Evolutionary conservation across 2,329 filamentous ascomycete genomes (phyloP).

Genomic region (Tolypocladium cylindrosporum): DNA sequence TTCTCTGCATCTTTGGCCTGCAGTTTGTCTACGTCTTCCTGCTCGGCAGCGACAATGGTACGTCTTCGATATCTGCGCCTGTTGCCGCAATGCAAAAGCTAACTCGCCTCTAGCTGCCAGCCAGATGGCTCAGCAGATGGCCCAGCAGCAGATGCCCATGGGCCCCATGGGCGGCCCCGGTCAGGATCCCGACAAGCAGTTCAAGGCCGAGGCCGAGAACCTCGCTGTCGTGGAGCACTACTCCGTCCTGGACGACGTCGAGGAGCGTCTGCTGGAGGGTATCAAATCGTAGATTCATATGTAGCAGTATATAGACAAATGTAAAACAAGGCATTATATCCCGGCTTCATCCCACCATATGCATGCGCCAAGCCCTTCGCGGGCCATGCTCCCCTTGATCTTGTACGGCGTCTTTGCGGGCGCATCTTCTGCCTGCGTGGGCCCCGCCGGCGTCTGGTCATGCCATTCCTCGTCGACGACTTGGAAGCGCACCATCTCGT

Average conservation of each 20-base stretch:
- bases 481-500: constrained; percentile 79
- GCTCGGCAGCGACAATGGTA: constrained; percentile 90
- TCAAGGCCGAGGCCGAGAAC: constrained; percentile 87
- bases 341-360: constrained; percentile 48
- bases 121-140: constrained; percentile 87
- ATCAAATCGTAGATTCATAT: constrained; percentile 26
- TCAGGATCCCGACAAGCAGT: constrained; percentile 92
- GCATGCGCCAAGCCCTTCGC: constrained; percentile 50
- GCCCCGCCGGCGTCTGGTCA: constrained; percentile 69
- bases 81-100: constrained; percentile 3
- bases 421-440: constrained; percentile 49
- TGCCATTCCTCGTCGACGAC: constrained; percentile 86
- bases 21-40: constrained; percentile 97
- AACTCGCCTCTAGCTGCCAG: constrained; percentile 56
- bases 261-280: constrained; percentile 66
- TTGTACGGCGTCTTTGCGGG: constrained; percentile 61
- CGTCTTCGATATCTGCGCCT: constrained; percentile 20
- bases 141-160: constrained; percentile 42
- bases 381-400: constrained; percentile 56
- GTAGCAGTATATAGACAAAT: constrained; percentile 4
- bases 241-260: constrained; percentile 80
- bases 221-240: constrained; percentile 89
- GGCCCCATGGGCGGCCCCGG: constrained; percentile 73
- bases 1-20: constrained; percentile 90
- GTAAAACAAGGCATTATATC: constrained; percentile 9